Base-by-base conservation (phyloP, 345 rosid species). In the Iberis pinnata region DNA sequence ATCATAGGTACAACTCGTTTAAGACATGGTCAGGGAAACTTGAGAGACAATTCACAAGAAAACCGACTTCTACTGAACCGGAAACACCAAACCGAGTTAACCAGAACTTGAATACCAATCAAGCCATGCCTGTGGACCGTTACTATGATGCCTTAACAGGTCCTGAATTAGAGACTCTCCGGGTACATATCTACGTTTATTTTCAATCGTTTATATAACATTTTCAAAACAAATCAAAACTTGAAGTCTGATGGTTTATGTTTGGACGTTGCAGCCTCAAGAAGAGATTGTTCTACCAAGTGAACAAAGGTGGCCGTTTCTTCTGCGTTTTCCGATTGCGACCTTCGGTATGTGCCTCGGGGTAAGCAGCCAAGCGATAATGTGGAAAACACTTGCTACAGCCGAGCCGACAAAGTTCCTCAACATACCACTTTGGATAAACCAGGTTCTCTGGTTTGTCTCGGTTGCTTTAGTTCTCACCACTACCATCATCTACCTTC, bases 321-420 rank as follows among this genome's bases (percentile, higher is more conserved):
- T 87, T 64, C 80, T 87, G 4, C 79, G 92, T 12, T 87, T 19
- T 61, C 83, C 89, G 0, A 48, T 87, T 49, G 78, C 96, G 12
- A 73, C 96, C 16, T 87, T 81, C 9, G 96, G 96, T 75, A 79
- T 87, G 67, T 87, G 96, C 61, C 92, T 87, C 8, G 96, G 96
- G 15, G 81, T 80, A 9, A 76, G 89, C 72, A 87, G 96, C 73
- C 96, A 87, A 72, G 92, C 92, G 18, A 79, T 87, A 62, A 53
- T 87, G 80, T 87, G 92, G 92, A 83, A 81, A 51, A 65, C 85
- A 14, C 51, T 83, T 49, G 82, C 96, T 4, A 76, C 81, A n/a
- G 73, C 88, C 0, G 36, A 18, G 32, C 77, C 92, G 56, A 78
- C 81, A 45, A 70, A 73, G 45, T 87, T 83, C 67, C 84, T 87